Evolutionary conservation across 2,329 filamentous ascomycete species (phyloP).

Genomic region (Apiospora sp.): DNA sequence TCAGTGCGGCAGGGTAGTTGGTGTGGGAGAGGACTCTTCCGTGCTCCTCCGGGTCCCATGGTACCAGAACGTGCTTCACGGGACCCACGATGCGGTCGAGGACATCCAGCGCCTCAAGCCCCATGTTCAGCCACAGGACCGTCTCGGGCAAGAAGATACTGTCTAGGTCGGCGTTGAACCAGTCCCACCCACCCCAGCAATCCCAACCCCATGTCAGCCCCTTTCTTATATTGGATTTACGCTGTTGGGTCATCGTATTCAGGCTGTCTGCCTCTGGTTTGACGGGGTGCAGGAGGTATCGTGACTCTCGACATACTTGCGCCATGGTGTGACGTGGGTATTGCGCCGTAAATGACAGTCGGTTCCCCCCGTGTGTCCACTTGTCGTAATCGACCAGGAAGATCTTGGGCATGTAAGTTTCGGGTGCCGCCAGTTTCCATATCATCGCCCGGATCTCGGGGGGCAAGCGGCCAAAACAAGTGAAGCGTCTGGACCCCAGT

Average conservation of each 20-base stretch:
- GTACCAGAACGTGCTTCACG: not conserved
- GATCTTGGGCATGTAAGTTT: not conserved
- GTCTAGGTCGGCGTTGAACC: not conserved
- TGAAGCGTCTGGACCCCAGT: not conserved
- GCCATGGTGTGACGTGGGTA: not conserved
- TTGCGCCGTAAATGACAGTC: not conserved
- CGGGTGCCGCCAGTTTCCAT: not conserved
- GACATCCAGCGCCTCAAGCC: not conserved
- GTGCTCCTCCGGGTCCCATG: not conserved
- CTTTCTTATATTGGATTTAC: not conserved
- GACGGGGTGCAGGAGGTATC: not conserved
- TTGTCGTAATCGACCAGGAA: not conserved
- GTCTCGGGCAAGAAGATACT: not conserved
- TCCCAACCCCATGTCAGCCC: slow-evolving; percentile 5
- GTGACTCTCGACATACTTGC: slow-evolving; percentile 6
- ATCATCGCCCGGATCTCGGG: slow-evolving; percentile 3
- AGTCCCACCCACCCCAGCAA: not conserved
- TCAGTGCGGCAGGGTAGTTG: no score
- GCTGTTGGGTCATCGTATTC: not conserved
- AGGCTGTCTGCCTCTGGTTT: not conserved
- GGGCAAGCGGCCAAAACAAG: not conserved
- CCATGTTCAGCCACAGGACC: not conserved
- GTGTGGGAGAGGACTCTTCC: no score
- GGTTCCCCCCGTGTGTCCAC: no score
- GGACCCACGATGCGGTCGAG: slow-evolving; percentile 11